phyloP scores from a whole-genome alignment of 371 early-diverging fungal genomes.

The Mortierella sp. region DNA sequence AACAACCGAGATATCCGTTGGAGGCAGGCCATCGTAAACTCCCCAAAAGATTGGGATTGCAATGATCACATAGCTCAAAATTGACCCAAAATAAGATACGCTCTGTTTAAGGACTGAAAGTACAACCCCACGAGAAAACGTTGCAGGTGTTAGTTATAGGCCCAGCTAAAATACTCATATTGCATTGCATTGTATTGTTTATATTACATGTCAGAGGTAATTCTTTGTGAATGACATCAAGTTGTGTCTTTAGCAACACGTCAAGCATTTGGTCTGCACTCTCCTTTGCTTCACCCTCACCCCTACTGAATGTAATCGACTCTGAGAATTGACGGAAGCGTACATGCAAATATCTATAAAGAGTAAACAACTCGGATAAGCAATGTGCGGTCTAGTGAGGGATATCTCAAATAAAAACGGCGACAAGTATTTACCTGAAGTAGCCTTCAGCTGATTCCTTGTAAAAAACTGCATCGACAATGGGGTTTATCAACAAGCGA shows the following conservation, averaged over 20 bases:
- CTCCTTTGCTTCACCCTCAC: constrained; percentile 73
- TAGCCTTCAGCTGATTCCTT: constrained; percentile 88
- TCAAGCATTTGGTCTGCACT: constrained; percentile 68
- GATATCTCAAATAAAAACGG: not conserved
- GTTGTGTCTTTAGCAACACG: constrained; percentile 67
- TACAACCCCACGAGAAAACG: not conserved
- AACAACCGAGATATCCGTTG: constrained; percentile 76
- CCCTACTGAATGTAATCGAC: constrained; percentile 83
- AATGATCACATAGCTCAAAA: constrained; percentile 86
- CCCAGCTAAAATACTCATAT: not conserved
- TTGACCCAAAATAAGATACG: constrained; percentile 84
- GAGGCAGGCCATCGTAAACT: constrained; percentile 74
- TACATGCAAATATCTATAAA: constrained; percentile 74
- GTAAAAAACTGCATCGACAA: constrained; percentile 79
- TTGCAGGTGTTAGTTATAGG: not conserved
- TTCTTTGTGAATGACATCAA: constrained; percentile 70
- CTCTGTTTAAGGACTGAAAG: constrained; percentile 71
- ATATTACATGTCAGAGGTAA: constrained; percentile 75
- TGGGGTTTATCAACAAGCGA: constrained; percentile 75
- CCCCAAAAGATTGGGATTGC: constrained; percentile 87
- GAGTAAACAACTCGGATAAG: not conserved
- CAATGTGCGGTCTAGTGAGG: not conserved
- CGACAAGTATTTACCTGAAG: constrained; percentile 60
- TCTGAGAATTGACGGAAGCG: constrained; percentile 82
- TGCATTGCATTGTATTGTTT: too few relatives aligned